These are phyloP conservation scores for Podospora comata DNA, from an alignment of 495 filamentous ascomycete genomes.

Conservation along the genomic window DNA sequence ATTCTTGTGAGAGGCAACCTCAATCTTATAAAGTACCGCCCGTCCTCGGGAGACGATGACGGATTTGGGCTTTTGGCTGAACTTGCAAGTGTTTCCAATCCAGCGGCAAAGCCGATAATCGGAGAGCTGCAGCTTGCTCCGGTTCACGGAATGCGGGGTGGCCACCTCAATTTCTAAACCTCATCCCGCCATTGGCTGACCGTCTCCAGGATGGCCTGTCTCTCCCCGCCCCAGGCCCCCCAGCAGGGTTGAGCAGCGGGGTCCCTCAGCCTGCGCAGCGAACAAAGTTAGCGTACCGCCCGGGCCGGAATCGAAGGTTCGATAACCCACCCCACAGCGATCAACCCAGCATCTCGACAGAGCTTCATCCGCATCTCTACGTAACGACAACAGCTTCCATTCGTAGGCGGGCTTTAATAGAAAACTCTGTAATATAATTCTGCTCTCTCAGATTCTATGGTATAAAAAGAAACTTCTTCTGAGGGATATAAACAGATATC, in stretches of 20 bases:
- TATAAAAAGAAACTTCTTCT: not conserved
- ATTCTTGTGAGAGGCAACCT: not conserved
- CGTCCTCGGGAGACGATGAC: not conserved
- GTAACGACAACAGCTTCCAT: conserved; percentile 12
- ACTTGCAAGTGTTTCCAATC: not conserved
- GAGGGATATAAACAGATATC: not conserved
- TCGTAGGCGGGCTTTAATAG: not conserved
- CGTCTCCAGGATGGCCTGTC: not conserved
- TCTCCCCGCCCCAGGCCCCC: not conserved
- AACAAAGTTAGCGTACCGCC: conserved; percentile 5
- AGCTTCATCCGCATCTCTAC: conserved; percentile 2
- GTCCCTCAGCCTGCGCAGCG: not conserved
- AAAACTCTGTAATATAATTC: not conserved
- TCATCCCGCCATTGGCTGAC: conserved; percentile 26
- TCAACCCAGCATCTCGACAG: not conserved
- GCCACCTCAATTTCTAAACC: conserved; percentile 35
- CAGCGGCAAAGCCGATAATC: conserved; percentile 26
- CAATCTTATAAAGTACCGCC: not conserved
- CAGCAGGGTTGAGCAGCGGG: not conserved
- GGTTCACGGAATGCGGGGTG: conserved; percentile 42
- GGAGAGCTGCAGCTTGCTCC: conserved; percentile 30
- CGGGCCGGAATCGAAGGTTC: conserved; percentile 5
- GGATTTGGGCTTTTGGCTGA: not conserved
- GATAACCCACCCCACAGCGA: not conserved
- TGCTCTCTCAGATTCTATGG: not conserved